Evolutionary conservation across 2,329 filamentous ascomycete species (phyloP).

Genomic region (Pezicula carpinea): DNA sequence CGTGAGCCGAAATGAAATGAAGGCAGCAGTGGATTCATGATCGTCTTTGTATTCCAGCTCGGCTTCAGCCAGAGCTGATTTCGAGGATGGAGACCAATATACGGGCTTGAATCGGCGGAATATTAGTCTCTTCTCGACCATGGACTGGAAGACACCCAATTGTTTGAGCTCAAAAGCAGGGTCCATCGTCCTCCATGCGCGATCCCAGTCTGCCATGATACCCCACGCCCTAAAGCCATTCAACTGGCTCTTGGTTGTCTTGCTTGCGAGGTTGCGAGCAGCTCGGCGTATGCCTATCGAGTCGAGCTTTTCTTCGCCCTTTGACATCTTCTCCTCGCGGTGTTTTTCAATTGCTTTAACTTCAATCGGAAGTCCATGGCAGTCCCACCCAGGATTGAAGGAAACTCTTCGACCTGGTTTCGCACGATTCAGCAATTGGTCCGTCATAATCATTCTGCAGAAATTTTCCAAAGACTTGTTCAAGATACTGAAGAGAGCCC

Average conservation of each 20-base stretch:
- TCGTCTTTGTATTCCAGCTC: constrained; percentile 80
- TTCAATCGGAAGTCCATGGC: constrained; percentile 94
- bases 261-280: constrained; percentile 61
- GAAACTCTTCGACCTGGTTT: constrained; percentile 57
- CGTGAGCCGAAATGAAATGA: constrained; percentile 70
- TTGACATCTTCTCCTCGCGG: constrained; percentile 12
- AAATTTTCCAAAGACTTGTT: neutral
- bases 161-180: constrained; percentile 69
- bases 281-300: constrained; percentile 56
- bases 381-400: constrained; percentile 95
- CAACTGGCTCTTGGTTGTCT: constrained; percentile 70
- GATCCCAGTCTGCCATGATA: constrained; percentile 78
- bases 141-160: constrained; percentile 67
- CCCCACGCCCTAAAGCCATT: constrained; percentile 67
- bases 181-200: constrained; percentile 76
- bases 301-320: constrained; percentile 35
- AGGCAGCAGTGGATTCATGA: constrained; percentile 69
- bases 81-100: constrained; percentile 79
- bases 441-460: too few species aligned
- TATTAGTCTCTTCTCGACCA: constrained; percentile 69
- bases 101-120: constrained; percentile 79
- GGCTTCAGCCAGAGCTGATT: constrained; percentile 76
- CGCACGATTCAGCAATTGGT: constrained; percentile 2
- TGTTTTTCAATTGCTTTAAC: constrained; percentile 69
- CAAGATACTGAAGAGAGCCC: neutral